phyloP scores from a whole-genome alignment of 345 rosid genomes.

The Populus alba region DNA sequence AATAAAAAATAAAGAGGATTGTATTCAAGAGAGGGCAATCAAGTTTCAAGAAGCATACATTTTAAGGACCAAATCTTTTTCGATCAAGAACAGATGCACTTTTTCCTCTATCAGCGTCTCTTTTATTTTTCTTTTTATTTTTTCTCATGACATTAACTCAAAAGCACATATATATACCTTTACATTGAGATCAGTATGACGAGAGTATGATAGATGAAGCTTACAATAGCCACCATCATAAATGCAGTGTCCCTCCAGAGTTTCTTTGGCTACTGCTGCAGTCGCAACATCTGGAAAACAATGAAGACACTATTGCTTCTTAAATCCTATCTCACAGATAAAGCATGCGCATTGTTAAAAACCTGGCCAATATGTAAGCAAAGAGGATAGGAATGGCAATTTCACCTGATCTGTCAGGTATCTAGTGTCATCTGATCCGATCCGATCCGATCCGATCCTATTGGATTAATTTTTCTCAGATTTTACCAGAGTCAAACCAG shows the following conservation, averaged over 20 bases:
- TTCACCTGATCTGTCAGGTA: no score
- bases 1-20: background rate
- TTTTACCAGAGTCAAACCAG: no score
- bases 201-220: slow-evolving; percentile 99
- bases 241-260: slow-evolving; percentile 97
- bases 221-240: slow-evolving; percentile 99
- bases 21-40: slow-evolving; percentile 12
- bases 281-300: slow-evolving; percentile 64
- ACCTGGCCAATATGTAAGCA: background rate
- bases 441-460: no score
- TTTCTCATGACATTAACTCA: slow-evolving; percentile 52
- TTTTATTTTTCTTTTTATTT: slow-evolving; percentile 25
- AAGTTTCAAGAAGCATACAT: slow-evolving; percentile 55
- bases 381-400: background rate
- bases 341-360: background rate
- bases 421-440: no score
- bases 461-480: no score
- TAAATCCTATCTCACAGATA: background rate
- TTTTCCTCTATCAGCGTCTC: slow-evolving; percentile 42
- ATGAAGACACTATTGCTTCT: slow-evolving; percentile 11
- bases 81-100: slow-evolving; percentile 36
- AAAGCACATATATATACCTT: slow-evolving; percentile 84
- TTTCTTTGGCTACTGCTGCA: slow-evolving; percentile 81
- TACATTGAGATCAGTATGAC: slow-evolving; percentile 99
- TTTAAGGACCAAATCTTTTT: slow-evolving; percentile 38